Base-by-base conservation (phyloP, 306 rosid genomes). In the Begonia fuchsioides region DNA sequence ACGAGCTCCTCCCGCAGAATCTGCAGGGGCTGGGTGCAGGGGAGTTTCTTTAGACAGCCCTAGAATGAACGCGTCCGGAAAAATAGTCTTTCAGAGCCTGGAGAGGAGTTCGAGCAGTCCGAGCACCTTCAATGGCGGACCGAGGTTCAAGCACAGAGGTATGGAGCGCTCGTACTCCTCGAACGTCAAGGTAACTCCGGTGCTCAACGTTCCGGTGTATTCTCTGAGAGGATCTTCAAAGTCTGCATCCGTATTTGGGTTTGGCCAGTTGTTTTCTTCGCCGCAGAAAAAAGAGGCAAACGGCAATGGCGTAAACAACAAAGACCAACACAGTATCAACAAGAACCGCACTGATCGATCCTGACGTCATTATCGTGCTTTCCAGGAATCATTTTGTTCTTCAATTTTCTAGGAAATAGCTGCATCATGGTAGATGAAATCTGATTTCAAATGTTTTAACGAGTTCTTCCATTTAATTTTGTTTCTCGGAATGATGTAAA, bases 71-170 rank as follows among this genome's bases (percentile, higher is more conserved):
- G 85, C 98, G 0, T 92, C 96, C 0, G 98, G 98, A 3, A 92
- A 92, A 55, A 82, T 92, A 44, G 93, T 92, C 13, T 92, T 92
- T 51, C 96, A 85, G 48, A 92, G 93, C 68, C 49, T 92, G 44
- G 96, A 92, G 43, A 63, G 98, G 32, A 92, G 98, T 71, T 92
- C 98, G 8, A 92, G 98, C 50, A 82, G 94, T 17, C 98, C 98
- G 1, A 80, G 98, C 39, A 81, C 80, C 66, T 92, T 92, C 70
- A 85, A 80, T 20, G 95, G 98, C 16, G 98, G 95, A 6, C 95
- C 94, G 1, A 66, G 82, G 38, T 68, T 70, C 56, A 92, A 92
- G 66, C 76, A 77, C 50, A 70, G 98, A 10, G 95, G 95, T 9
- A 85, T 81, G 95, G 98, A 90, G 56, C 75, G 98, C n/a, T 90